phyloP scores from a whole-genome alignment of 805 yeast species.

The Naumovozyma dairenensis region DNA sequence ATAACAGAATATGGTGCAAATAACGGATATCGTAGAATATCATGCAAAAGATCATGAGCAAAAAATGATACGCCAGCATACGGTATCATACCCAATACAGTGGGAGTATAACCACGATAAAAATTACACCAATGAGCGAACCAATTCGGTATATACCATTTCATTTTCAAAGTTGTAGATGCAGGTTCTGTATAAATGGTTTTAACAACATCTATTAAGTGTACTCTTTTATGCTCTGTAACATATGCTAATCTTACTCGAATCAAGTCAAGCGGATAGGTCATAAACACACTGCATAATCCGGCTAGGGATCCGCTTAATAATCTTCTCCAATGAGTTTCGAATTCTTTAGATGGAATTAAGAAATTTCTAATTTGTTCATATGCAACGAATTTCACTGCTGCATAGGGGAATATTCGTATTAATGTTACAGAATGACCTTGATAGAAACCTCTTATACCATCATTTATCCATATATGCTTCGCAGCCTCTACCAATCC shows the following conservation, averaged over 20 bases:
- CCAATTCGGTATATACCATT: conserved; percentile 30
- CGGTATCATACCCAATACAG: conserved; percentile 91
- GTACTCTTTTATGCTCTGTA: conserved; percentile 36
- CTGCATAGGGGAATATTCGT: conserved; percentile 93
- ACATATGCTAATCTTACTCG: conserved; percentile 89
- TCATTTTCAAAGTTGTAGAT: conserved; percentile 22
- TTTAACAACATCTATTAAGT: conserved; percentile 20
- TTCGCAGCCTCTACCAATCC: conserved; percentile 70
- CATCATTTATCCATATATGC: conserved; percentile 59
- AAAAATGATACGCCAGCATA: conserved; percentile 96
- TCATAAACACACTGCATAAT: conserved; percentile 70
- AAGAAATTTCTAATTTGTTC: conserved; percentile 78
- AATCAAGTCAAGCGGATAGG: conserved; percentile 86
- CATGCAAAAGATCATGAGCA: conserved; percentile 88
- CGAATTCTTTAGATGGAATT: conserved; percentile 66
- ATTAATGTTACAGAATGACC: conserved; percentile 92
- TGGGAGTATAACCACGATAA: conserved; percentile 90
- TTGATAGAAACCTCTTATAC: conserved; percentile 73
- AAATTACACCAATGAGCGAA: conserved; percentile 47
- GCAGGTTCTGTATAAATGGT: conserved; percentile 27
- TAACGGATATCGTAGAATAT: conserved; percentile 56
- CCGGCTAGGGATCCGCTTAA: conserved; percentile 90
- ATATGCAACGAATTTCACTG: conserved; percentile 90
- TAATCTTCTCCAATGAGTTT: conserved; percentile 72
- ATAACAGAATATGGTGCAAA: conserved; percentile 45